These are phyloP conservation scores for Chimonanthus praecox DNA, from an alignment of 164 flowering plant species.

Conservation along the genomic window DNA sequence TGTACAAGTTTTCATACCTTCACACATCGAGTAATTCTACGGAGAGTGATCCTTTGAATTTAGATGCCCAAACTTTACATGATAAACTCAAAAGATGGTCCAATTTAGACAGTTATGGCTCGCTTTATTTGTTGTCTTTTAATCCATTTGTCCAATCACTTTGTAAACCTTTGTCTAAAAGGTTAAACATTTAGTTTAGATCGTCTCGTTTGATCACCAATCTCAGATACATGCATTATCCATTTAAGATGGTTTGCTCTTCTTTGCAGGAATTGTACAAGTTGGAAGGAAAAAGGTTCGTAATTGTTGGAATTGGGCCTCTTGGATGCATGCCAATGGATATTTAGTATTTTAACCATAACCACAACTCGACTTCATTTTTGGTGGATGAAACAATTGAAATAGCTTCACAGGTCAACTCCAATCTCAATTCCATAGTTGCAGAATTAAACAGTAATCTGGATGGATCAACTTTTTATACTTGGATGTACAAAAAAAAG, in stretches of 20 bases:
- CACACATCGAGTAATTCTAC: too few relatives aligned
- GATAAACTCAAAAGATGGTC: too few relatives aligned
- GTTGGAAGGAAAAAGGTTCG: not conserved
- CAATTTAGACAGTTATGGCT: too few relatives aligned
- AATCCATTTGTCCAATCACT: too few relatives aligned
- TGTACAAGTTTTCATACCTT: too few relatives aligned
- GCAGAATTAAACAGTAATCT: constrained; percentile 7
- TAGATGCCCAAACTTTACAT: too few relatives aligned
- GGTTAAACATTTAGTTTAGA: too few relatives aligned
- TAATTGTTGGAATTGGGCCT: not conserved
- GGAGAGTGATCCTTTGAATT: too few relatives aligned
- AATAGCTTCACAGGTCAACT: not conserved
- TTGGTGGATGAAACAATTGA: constrained; percentile 2
- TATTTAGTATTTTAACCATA: not conserved
- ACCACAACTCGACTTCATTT: not conserved
- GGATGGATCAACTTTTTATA: not conserved
- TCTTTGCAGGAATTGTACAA: not conserved
- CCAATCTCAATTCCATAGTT: not conserved
- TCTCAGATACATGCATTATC: not conserved
- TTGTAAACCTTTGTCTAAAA: too few relatives aligned
- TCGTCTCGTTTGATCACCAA: too few relatives aligned
- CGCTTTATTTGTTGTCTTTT: too few relatives aligned
- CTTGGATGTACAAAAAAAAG: too few relatives aligned
- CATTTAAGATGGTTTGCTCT: not conserved
- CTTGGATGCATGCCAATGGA: not conserved